Conservation (phyloP, 208 protist genomes). For the Trichomonas gallinae region DNA sequence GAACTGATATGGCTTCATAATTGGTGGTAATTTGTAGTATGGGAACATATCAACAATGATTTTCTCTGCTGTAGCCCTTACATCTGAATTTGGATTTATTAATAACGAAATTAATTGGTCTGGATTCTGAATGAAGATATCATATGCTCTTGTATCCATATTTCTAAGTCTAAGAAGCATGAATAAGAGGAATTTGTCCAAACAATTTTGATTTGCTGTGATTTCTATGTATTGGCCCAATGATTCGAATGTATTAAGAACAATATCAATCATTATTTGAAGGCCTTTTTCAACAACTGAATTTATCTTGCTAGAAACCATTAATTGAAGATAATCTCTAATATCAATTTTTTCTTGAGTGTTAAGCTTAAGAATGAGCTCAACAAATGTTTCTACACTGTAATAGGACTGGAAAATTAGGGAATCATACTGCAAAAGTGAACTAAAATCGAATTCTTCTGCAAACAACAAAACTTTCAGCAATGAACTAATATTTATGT, state of each 20-base stretch:
- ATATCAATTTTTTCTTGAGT: background rate
- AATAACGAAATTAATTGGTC: background rate
- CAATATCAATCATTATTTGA: background rate
- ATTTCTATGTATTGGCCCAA: background rate
- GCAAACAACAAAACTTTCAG: too few species aligned
- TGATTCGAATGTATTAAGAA: background rate
- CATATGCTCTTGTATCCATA: background rate
- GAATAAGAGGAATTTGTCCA: background rate
- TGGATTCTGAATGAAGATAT: background rate
- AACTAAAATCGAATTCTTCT: background rate
- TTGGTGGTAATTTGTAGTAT: background rate
- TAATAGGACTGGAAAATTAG: background rate
- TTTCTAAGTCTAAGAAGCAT: background rate
- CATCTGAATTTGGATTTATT: background rate
- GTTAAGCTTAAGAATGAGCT: background rate
- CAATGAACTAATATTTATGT: too few species aligned
- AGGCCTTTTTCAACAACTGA: background rate
- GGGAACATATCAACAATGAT: background rate
- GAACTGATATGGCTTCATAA: background rate
- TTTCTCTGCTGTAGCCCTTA: background rate
- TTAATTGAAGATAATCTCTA: background rate
- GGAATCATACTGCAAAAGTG: background rate
- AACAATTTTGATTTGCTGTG: background rate
- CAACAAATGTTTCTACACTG: too few species aligned
- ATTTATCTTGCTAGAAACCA: background rate